These are phyloP conservation scores for Scheffersomyces titani DNA, from an alignment of 1,139 yeast species.

Conservation along the genomic window DNA sequence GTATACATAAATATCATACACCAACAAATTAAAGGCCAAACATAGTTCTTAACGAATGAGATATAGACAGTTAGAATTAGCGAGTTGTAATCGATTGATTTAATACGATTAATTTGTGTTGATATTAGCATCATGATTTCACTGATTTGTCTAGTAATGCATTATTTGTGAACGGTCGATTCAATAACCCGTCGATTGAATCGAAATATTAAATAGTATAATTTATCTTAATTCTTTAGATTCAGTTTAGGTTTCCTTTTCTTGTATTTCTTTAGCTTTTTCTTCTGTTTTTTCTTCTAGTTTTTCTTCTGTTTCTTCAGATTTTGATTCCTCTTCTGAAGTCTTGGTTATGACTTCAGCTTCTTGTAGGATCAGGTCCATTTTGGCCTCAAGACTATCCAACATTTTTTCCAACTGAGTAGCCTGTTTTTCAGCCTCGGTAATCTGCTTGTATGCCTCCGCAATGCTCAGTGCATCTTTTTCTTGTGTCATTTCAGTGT, in stretches of 20 bases:
- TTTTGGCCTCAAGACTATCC: slow-evolving; percentile 55
- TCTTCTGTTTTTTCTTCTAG: background rate
- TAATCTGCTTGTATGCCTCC: slow-evolving; percentile 48
- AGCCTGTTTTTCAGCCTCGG: slow-evolving; percentile 61
- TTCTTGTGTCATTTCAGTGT: slow-evolving; percentile 12
- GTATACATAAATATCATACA: background rate
- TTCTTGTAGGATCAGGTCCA: slow-evolving; percentile 48
- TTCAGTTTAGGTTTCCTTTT: background rate
- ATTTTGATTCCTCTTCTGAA: slow-evolving; percentile 2
- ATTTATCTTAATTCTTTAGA: background rate
- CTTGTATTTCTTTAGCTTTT: background rate
- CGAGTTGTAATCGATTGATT: background rate
- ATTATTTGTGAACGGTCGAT: background rate
- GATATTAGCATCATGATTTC: background rate
- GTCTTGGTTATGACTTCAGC: slow-evolving; percentile 25
- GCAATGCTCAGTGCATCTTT: slow-evolving; percentile 32
- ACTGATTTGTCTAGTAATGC: background rate
- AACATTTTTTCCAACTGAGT: slow-evolving; percentile 53
- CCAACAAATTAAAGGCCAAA: background rate
- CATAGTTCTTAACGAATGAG: background rate
- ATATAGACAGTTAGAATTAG: background rate
- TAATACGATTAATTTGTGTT: background rate
- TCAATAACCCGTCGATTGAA: background rate
- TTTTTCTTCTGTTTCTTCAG: slow-evolving; percentile 1
- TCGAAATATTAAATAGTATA: no score